Base-by-base conservation (phyloP, 106 monocot genomes). In the Amphibolis antarctica region DNA sequence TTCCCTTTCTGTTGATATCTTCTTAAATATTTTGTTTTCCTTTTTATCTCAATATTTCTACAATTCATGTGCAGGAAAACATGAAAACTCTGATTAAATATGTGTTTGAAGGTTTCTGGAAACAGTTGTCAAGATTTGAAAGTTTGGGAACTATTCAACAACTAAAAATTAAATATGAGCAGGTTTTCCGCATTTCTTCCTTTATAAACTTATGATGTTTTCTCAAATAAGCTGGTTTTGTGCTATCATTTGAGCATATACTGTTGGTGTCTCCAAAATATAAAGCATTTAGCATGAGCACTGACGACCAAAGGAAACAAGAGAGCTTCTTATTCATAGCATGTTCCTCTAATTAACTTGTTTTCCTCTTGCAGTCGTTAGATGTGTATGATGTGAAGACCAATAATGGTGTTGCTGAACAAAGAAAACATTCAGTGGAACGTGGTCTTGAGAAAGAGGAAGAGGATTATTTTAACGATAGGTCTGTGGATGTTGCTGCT, bases 381-480 rank as follows among this genome's bases (percentile, higher is more conserved):
- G 98, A 98, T 62, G 74, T 66, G 46, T 62, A 45, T 69, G 82
- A 82, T 45, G 58, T 77, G 53, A 78, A 80, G 55, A 69, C 72
- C 43, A 55, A 25, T 63, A 55, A 43, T 54, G 71, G 66, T 31
- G 11, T 30, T 17, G 59, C 49, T 1, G 80, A 79, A 13, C 30
- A 74, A 6, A 75, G 81, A 62, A 98, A 85, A 74, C 80, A 80
- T 43, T 62, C 66, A 25, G 91, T 85, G 67, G 84, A 87, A 26
- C 77, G 91, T 21, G 91, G 76, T 46, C 81, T 98, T 74, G 98
- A 91, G 44, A 98, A 91, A 64, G 98, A 98, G 71, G 98, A 98
- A 69, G 98, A 98, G 78, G 91, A 87, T 31, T 98, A 98, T 48
- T 98, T 98, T 48, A 91, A 98, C 42, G 98, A 98, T 60, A 91